Evolutionary conservation across 2,329 filamentous ascomycete genomes (phyloP).

Genomic region (Cytospora leucostoma): DNA sequence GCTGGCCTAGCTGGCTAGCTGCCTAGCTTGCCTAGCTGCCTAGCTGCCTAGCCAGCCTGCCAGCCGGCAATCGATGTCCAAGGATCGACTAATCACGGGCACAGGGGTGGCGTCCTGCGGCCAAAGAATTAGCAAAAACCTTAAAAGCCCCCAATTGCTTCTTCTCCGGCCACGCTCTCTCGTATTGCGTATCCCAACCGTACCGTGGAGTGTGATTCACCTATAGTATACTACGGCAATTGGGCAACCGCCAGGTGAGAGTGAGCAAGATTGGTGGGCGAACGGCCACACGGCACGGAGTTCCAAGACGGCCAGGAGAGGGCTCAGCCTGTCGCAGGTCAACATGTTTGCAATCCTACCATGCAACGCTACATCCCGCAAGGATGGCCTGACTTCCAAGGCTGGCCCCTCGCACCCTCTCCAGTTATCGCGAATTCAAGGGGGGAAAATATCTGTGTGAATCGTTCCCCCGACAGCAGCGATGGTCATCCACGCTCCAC

Average conservation of each 20-base stretch:
- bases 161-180: not conserved
- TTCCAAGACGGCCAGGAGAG: too few relatives aligned
- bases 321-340: conserved; percentile 16
- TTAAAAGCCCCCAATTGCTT: conserved; percentile 11
- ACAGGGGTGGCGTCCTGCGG: conserved; percentile 2
- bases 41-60: too few relatives aligned
- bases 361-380: conserved; percentile 14
- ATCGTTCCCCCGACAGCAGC: conserved; percentile 6
- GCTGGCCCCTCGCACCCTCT: conserved; percentile 4
- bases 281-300: conserved; percentile 6
- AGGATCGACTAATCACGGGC: conserved; percentile 10
- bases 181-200: conserved; percentile 5
- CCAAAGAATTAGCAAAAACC: conserved; percentile 20
- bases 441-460: not conserved
- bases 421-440: conserved; percentile 10
- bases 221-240: not conserved
- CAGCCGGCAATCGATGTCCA: conserved; percentile 6
- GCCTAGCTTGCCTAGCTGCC: too few relatives aligned
- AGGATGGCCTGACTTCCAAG: conserved; percentile 22
- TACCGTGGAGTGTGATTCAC: conserved; percentile 2
- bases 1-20: too few relatives aligned
- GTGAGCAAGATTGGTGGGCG: conserved; percentile 1
- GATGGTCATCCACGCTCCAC: conserved; percentile 13
- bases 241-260: not conserved
- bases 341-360: conserved; percentile 17